These are phyloP conservation scores for Lasiodiplodia sp. DNA, from an alignment of 2,329 filamentous ascomycete species.

Conservation along the genomic window DNA sequence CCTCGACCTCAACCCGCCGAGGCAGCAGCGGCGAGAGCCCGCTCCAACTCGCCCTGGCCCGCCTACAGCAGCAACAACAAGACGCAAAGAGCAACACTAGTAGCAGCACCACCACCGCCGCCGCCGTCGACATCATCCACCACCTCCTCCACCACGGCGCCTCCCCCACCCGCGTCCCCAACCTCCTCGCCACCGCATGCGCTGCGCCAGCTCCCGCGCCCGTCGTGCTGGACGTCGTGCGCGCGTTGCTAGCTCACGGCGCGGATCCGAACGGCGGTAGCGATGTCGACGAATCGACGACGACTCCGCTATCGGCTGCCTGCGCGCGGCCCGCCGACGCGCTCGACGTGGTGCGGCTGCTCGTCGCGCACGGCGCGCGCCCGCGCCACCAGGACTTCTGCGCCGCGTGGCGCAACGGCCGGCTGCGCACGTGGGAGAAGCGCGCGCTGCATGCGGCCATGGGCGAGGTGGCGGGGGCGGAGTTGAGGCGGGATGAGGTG, in stretches of 20 bases:
- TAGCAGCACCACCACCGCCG: background rate
- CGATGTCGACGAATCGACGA: too few relatives aligned
- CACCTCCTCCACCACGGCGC: background rate
- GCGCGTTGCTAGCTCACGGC: background rate
- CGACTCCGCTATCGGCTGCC: too few relatives aligned
- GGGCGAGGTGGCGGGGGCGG: background rate
- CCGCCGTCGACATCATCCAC: too few relatives aligned
- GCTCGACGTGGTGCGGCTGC: background rate
- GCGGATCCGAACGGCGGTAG: background rate
- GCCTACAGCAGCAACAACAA: background rate
- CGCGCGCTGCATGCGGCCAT: background rate
- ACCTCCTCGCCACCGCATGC: background rate
- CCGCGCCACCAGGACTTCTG: background rate
- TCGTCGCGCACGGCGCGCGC: background rate
- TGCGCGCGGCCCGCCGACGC: background rate
- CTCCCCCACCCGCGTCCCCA: background rate
- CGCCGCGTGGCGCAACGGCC: conserved; percentile 3
- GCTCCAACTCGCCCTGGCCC: background rate
- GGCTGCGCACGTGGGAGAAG: background rate
- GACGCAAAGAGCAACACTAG: too few relatives aligned
- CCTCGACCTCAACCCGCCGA: background rate
- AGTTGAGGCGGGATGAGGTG: background rate
- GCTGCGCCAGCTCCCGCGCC: background rate
- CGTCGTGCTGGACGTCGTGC: background rate
- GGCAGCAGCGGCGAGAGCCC: background rate